These are phyloP conservation scores for Ilex aquifolium DNA, from an alignment of 257 asterid genomes.

Conservation along the genomic window DNA sequence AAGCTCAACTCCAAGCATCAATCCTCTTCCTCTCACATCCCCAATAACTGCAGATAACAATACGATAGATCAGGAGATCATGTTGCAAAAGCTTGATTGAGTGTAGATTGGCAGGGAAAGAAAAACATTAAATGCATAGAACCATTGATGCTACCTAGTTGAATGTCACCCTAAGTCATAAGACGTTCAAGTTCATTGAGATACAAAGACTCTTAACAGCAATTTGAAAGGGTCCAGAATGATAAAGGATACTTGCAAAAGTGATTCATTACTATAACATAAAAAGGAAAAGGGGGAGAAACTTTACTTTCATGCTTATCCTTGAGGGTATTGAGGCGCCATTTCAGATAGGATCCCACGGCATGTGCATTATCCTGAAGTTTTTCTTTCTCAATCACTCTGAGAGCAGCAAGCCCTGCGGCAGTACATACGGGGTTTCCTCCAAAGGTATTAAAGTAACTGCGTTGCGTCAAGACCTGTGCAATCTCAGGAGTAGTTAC, in stretches of 20 bases:
- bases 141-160: too few relatives aligned
- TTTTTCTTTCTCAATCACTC: conserved; percentile 54
- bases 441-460: conserved; percentile 78
- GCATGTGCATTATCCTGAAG: conserved; percentile 67
- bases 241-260: too few relatives aligned
- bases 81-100: too few relatives aligned
- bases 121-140: too few relatives aligned
- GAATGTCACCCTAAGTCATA: too few relatives aligned
- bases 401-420: conserved; percentile 67
- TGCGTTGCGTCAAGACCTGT: conserved; percentile 51
- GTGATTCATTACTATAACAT: neutral
- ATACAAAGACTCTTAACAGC: too few relatives aligned
- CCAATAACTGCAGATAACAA: conserved; percentile 44
- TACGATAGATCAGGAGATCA: neutral
- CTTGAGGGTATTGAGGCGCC: conserved; percentile 52
- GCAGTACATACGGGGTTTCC: conserved; percentile 77
- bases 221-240: too few relatives aligned
- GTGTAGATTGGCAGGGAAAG: too few relatives aligned
- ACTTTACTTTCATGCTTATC: conserved; percentile 57
- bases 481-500: conserved; percentile 65
- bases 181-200: too few relatives aligned
- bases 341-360: conserved; percentile 64
- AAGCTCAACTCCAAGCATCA: conserved; percentile 76
- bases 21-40: conserved; percentile 73
- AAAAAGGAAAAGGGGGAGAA: neutral